Evolutionary conservation across 345 rosid genomes (phyloP).

Genomic region (Acer yangbiense): DNA sequence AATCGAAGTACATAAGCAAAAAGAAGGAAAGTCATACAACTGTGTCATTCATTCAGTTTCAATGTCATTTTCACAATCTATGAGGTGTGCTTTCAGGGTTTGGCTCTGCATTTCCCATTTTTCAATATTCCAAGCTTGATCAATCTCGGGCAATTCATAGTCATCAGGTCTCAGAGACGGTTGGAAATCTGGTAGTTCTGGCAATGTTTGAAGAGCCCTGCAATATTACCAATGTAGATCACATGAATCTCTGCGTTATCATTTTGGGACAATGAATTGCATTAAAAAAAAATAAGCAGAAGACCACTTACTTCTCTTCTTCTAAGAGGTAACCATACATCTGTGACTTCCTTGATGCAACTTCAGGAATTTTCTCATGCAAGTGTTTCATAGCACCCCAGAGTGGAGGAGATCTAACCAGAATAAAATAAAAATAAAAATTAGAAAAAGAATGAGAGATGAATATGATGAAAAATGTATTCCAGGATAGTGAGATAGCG

Average conservation of each 20-base stretch:
- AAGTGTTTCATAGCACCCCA: constrained; percentile 92
- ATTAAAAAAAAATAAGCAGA: not conserved
- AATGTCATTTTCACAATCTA: constrained; percentile 47
- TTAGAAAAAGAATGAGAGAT: not conserved
- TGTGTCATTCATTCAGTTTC: constrained; percentile 38
- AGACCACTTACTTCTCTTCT: constrained; percentile 77
- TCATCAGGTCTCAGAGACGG: constrained; percentile 83
- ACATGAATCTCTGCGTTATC: not conserved
- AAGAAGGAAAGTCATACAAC: not conserved
- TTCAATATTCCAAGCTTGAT: constrained; percentile 51
- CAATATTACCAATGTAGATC: constrained; percentile 13
- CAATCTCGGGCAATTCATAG: constrained; percentile 60
- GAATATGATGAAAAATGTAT: not conserved
- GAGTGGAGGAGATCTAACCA: constrained; percentile 67
- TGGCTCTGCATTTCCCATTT: constrained; percentile 61
- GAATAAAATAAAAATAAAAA: not conserved
- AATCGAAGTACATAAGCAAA: not conserved
- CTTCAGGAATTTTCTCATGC: constrained; percentile 88
- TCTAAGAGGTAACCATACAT: constrained; percentile 80
- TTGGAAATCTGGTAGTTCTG: constrained; percentile 88
- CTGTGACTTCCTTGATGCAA: constrained; percentile 81
- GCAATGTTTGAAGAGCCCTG: constrained; percentile 75
- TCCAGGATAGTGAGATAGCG: not conserved
- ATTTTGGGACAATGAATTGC: not conserved
- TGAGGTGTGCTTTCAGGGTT: constrained; percentile 65